Base-by-base conservation (phyloP, 257 asterid genomes). In the Penstemon barbatus region DNA sequence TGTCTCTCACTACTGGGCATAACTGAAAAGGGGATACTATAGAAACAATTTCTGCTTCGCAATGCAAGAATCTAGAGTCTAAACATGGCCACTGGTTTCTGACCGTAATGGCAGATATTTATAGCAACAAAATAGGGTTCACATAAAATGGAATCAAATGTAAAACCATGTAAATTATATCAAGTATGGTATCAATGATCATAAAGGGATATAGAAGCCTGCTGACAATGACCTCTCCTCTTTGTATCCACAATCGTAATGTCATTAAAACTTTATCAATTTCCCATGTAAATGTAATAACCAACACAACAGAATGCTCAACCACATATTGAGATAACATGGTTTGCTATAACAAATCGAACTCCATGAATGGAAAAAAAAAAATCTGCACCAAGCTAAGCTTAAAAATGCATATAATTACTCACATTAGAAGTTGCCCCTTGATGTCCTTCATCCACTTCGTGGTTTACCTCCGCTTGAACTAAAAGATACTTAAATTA, bases 391-490 rank as follows among this genome's bases (percentile, higher is more conserved):
- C 2, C 33, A 25, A 40, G 50, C 8, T n/a, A 12, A 60, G 19
- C 19, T 39, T 39, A 62, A 48, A 49, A 42, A 63, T 18, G n/a
- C 38, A 46, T n/a, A 57, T 11, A 54, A 72, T 45, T 5, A 79
- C 96, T 79, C 83, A 90, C 98, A 77, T 78, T 58, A 48, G 69
- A 66, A 68, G 37, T 65, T 38, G 77, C 73, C 67, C 63, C 89
- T 40, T 70, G 83, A 72, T 12, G 76, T 71, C 61, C 75, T 38
- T 75, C 81, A 61, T 69, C 75, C 57, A 49, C 53, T 43, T 70
- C 91, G 67, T 74, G 79, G 62, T 73, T 72, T 55, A 71, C 71
- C 75, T 79, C 97, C 90, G 97, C 50, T 73, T 38, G 83, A 63
- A 82, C 59, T 61, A 76, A 37, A 61, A 48, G 2, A 60, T 12